A percentile compares a stretch with the other conserved stretches of the same genome.
phyloP scores from a whole-genome alignment of 352 stramenopile species.

The Plasmopara muralis region DNA sequence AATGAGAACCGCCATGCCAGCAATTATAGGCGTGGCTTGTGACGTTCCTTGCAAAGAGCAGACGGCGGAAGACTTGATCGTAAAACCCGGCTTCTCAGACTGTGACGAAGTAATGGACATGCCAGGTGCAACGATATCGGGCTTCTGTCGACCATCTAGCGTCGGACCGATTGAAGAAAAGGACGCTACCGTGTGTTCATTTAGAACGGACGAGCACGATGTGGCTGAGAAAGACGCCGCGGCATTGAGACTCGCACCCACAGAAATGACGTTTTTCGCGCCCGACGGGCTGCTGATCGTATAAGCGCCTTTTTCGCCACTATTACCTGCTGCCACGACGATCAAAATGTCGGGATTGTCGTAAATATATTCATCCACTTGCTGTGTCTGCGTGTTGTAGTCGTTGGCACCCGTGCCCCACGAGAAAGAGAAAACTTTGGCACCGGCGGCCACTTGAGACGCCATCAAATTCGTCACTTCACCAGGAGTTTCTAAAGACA shows the following conservation, averaged over 20 bases:
- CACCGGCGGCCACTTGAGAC: constrained; percentile 44
- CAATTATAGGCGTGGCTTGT: constrained; percentile 77
- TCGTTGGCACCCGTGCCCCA: constrained; percentile 58
- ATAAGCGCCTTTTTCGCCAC: constrained; percentile 48
- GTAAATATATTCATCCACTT: constrained; percentile 70
- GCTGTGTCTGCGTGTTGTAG: constrained; percentile 49
- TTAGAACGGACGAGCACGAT: constrained; percentile 42
- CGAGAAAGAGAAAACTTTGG: constrained; percentile 65
- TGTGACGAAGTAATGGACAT: constrained; percentile 64
- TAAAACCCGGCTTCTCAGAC: constrained; percentile 42
- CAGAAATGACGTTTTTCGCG: constrained; percentile 82
- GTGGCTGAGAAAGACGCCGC: constrained; percentile 41
- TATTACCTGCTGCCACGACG: constrained; percentile 79
- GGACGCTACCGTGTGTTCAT: constrained; percentile 56
- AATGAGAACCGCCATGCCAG: constrained; percentile 72
- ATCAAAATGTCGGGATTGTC: constrained; percentile 74
- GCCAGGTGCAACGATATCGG: constrained; percentile 67
- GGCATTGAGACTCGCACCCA: constrained; percentile 65
- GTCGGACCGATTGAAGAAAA: constrained; percentile 72
- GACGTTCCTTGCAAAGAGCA: constrained; percentile 67
- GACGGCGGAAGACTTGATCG: constrained; percentile 29
- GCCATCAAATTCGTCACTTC: constrained; percentile 48
- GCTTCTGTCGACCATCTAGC: constrained; percentile 65
- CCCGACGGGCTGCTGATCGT: constrained; percentile 61
- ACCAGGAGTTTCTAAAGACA: constrained; percentile 39